These are phyloP conservation scores for Peterozyma toletana DNA, from an alignment of 805 yeast genomes.

Conservation along the genomic window DNA sequence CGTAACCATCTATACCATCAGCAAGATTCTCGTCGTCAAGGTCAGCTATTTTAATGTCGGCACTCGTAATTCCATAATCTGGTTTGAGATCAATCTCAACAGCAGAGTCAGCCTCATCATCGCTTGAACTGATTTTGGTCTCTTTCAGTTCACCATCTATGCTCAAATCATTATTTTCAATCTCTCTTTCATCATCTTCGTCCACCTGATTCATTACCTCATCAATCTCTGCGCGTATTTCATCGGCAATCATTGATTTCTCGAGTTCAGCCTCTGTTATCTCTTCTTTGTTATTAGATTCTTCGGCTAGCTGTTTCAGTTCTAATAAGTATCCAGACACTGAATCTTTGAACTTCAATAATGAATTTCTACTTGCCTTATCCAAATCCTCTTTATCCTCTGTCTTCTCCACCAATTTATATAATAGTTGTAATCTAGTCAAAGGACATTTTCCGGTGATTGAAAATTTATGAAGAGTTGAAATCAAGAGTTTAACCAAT, in stretches of 20 bases:
- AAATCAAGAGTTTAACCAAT: constrained; percentile 36
- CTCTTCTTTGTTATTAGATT: too few species aligned
- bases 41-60: constrained; percentile 13
- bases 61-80: constrained; percentile 15
- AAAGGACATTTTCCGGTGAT: constrained; percentile 22
- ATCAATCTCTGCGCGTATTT: too few species aligned
- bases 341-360: constrained; percentile 15
- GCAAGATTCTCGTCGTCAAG: constrained; percentile 11
- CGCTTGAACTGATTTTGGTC: constrained; percentile 2
- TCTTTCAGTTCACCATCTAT: constrained; percentile 3
- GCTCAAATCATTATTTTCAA: not conserved
- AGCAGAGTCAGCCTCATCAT: constrained; percentile 1
- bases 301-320: too few species aligned
- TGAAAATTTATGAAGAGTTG: constrained; percentile 40
- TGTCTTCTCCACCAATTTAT: constrained; percentile 15
- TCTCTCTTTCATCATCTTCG: not conserved
- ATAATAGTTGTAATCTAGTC: constrained; percentile 7
- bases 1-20: constrained; percentile 13
- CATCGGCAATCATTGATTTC: too few species aligned
- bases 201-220: constrained; percentile 2
- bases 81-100: constrained; percentile 7
- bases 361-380: constrained; percentile 17
- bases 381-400: constrained; percentile 14
- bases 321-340: not conserved
- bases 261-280: too few species aligned